Percentiles rank a stretch among this genome's conserved stretches.
Conservation (phyloP, 2,329 filamentous ascomycete species). For the Ophiognomonia clavigignenti-juglandacearum region DNA sequence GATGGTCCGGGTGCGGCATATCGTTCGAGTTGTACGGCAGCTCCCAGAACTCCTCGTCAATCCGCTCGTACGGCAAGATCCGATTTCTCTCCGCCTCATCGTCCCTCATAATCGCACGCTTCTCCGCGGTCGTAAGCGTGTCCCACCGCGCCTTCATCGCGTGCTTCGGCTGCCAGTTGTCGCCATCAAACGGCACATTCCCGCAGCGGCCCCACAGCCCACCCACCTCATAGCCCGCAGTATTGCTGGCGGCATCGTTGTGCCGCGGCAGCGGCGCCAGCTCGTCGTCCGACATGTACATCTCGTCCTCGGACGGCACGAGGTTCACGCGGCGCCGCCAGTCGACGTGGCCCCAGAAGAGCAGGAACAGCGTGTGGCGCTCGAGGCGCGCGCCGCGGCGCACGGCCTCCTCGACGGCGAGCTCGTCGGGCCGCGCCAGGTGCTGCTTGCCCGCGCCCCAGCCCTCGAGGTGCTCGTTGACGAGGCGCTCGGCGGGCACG, state of each 20-base stretch:
- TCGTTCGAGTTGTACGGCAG: background rate
- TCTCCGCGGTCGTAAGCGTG: conserved; percentile 30
- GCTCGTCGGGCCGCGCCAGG: conserved; percentile 52
- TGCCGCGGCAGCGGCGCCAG: conserved; percentile 16
- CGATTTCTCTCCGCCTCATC: conserved; percentile 22
- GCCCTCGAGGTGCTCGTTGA: conserved; percentile 48
- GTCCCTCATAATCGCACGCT: conserved; percentile 30
- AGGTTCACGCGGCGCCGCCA: conserved; percentile 45
- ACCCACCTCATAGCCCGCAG: conserved; percentile 8
- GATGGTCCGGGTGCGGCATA: background rate
- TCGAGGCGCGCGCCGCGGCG: conserved; percentile 50
- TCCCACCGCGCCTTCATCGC: conserved; percentile 40
- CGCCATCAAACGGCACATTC: conserved; percentile 26
- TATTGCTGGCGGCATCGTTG: too few species aligned
- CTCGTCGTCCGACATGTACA: conserved; percentile 47
- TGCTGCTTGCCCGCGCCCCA: conserved; percentile 45
- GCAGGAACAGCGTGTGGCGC: conserved; percentile 49
- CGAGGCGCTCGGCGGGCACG: conserved; percentile 48
- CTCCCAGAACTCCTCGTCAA: conserved; percentile 10
- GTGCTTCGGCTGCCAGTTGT: conserved; percentile 40
- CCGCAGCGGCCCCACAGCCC: conserved; percentile 21
- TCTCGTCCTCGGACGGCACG: conserved; percentile 43
- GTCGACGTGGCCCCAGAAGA: conserved; percentile 59
- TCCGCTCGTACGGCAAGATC: conserved; percentile 16
- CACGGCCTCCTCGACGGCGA: conserved; percentile 52